Evolutionary conservation across 2,329 filamentous ascomycete species (phyloP), one percentile per base, ranked within the genome.

Genomic region (Fusarium udum): DNA sequence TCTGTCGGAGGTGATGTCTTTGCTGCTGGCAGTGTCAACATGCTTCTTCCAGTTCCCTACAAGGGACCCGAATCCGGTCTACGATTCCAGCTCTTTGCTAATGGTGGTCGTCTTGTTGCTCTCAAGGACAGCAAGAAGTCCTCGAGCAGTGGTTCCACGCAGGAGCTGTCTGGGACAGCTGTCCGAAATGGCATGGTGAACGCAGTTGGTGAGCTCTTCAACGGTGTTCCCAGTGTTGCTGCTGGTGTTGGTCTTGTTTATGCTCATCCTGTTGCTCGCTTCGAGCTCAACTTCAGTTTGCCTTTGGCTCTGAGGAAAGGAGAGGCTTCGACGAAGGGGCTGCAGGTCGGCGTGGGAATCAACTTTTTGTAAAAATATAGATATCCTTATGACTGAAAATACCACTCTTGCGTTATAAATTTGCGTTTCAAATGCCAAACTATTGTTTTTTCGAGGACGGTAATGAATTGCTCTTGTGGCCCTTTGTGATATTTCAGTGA

Each of bases 281-380:
- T 99, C 73, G 96, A 99, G 85, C 86, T 99, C 75, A 99, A 99
- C 83, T 97, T 99, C 81, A 95, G 93, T 77, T 82, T 99, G 75
- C 96, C 96, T 3, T 82, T 99, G 67, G 92, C 95, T 24, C 82
- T 94, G 78, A 89, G 96, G 66, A 92, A 89, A 72, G 95, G 94
- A 40, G 96, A 99, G 83, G 92, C 96, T 77, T 92, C 91, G 22
- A 90, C 95, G 62, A 99, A 99, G 84, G 96, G 96, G 2, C 80
- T 99, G 72, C 95, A 96, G 81, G 92, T 99, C 78, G 96, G 96
- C n/a, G 94, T 99, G 45, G 96, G 96, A 56, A 95, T 99, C 79
- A 97, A 93, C 84, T 98, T 99, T 81, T 84, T 98, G 87, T 98
- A 92, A 65, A 68, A 42, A 65, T 32, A 72, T 59, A 73, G 67